These are phyloP conservation scores for Guyanaporus albipodus DNA, from an alignment of 768 basidiomycete species.

Conservation along the genomic window DNA sequence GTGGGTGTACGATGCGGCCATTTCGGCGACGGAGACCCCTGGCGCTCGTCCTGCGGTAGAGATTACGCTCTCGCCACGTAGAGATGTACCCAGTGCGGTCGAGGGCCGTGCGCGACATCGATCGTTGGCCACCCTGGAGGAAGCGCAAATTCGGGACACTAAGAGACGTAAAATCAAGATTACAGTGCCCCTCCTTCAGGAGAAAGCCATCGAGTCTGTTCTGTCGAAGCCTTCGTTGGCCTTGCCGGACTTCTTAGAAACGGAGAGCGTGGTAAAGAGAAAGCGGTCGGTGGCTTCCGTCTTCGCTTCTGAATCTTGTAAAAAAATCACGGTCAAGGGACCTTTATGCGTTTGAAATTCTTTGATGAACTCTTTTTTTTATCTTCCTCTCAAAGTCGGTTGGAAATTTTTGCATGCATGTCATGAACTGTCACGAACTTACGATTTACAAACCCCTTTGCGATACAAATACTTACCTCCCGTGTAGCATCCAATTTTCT, in stretches of 20 bases:
- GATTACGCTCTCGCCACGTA: slow-evolving; percentile 15
- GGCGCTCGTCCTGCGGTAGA: slow-evolving; percentile 18
- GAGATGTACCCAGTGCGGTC: not conserved
- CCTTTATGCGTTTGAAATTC: slow-evolving; percentile 12
- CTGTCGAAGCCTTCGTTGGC: not conserved
- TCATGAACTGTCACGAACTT: too few relatives aligned
- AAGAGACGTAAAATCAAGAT: slow-evolving; percentile 18
- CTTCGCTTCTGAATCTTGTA: slow-evolving; percentile 6
- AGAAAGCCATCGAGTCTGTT: not conserved
- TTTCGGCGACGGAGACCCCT: slow-evolving; percentile 39
- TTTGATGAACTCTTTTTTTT: not conserved
- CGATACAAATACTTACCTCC: not conserved
- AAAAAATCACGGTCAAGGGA: slow-evolving; percentile 14
- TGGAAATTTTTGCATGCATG: too few relatives aligned
- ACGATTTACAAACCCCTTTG: not conserved
- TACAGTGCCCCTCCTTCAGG: slow-evolving; percentile 13
- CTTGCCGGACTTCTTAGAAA: not conserved
- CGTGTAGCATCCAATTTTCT: not conserved
- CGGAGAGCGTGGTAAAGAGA: slow-evolving; percentile 2
- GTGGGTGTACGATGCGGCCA: slow-evolving; percentile 52
- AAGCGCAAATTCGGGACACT: slow-evolving; percentile 4
- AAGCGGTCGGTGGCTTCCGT: slow-evolving; percentile 4
- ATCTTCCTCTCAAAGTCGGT: too few relatives aligned
- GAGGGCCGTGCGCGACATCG: slow-evolving; percentile 21
- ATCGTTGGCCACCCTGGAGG: slow-evolving; percentile 23